Base-by-base conservation (phyloP, 768 basidiomycete genomes). In the Lentinula lateritia region DNA sequence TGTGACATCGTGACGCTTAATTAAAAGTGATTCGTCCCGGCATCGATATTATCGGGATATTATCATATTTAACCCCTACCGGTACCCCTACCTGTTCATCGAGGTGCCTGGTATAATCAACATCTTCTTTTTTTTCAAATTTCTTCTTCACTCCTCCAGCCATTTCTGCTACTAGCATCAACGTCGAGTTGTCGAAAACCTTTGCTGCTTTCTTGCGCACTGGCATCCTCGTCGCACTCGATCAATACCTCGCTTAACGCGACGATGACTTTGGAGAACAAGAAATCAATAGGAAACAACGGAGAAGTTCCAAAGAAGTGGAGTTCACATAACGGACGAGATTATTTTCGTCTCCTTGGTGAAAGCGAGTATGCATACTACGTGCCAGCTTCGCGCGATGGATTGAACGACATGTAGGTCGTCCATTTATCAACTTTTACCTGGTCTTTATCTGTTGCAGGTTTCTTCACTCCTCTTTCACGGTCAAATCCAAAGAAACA, bases 321-420 rank as follows among this genome's bases (percentile, higher is more conserved):
- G 54, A 42, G 41, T 13, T 38, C 43, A 32, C 50, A 36, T 41
- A 62, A 46, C 46, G 54, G 53, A 35, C 46, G 58, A 5, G 43
- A 42, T 60, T 69, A 67, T 45, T 63, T 68, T 42, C 67, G 74
- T 9, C 62, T 60, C 18, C 61, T 75, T 15, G 73, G 72, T 6
- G 68, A 71, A 57, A 74, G 73, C 52, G 73, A 75, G 63, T 70
- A 62, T 42, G 68, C 72, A 6, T 72, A 71, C 59, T 73, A 70
- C 62, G n/a, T 54, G 20, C 69, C 72, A 50, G 67, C 70, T 3
- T 73, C 73, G 15, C 63, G 20, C 28, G 63, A 67, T 42, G 74
- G 72, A 3, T 42, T 73, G 35, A 72, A 72, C n/a, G 74, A 75
- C 54, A 75, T 75, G 74, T 74, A 59, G 56, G 73, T 9, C 32